These are phyloP conservation scores for Backusella circina DNA, from an alignment of 192 early-diverging fungal genomes.

Conservation along the genomic window DNA sequence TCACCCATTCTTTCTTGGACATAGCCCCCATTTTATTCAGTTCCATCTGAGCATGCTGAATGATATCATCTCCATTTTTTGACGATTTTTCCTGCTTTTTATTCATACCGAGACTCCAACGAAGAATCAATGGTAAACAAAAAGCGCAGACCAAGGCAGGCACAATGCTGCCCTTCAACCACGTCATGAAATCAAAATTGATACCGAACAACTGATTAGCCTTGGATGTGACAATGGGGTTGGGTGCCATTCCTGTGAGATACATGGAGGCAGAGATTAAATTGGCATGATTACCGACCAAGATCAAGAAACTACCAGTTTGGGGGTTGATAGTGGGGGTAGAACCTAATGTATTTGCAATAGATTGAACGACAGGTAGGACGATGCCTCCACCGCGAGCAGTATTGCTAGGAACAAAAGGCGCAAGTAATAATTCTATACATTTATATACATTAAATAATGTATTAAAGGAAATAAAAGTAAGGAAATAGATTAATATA, in stretches of 20 bases:
- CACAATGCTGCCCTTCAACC: conserved; percentile 54
- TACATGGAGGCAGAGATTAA: conserved; percentile 71
- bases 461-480: neutral
- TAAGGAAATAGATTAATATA: neutral
- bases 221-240: conserved; percentile 59
- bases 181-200: conserved; percentile 63
- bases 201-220: conserved; percentile 60
- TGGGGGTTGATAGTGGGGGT: conserved; percentile 26
- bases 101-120: conserved; percentile 5
- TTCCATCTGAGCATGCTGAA: conserved; percentile 13
- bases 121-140: conserved; percentile 1
- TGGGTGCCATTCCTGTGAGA: conserved; percentile 67
- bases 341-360: conserved; percentile 51
- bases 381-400: conserved; percentile 79
- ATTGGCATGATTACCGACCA: conserved; percentile 63
- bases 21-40: conserved; percentile 8
- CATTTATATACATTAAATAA: neutral
- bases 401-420: conserved; percentile 68
- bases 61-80: conserved; percentile 3
- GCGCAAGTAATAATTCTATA: conserved; percentile 54
- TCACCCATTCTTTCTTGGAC: conserved; percentile 12
- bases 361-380: conserved; percentile 63
- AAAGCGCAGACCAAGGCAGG: conserved; percentile 34
- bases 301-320: conserved; percentile 54
- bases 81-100: neutral